These are phyloP conservation scores for Daldinia vernicosa DNA, from an alignment of 495 filamentous ascomycete genomes.

Conservation along the genomic window DNA sequence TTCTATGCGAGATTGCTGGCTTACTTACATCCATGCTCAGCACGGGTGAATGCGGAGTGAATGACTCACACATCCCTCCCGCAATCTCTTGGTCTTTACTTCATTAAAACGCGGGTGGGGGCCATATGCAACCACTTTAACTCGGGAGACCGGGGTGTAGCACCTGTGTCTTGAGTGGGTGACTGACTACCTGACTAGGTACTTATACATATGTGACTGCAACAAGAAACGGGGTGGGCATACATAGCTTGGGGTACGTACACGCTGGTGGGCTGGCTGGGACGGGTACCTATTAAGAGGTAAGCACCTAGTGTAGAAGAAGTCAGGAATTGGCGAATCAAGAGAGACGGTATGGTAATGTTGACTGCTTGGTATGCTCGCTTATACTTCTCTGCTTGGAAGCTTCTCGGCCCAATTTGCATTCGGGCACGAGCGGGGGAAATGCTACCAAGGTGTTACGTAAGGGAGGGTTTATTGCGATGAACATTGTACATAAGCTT, in stretches of 20 bases:
- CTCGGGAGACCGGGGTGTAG: conserved; percentile 7
- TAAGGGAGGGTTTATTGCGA: background rate
- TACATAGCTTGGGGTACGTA: background rate
- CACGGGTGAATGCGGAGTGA: conserved; percentile 9
- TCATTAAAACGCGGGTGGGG: conserved; percentile 13
- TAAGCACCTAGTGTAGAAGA: conserved; percentile 1
- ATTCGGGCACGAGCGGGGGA: background rate
- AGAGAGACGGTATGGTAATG: background rate
- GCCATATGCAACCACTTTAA: conserved; percentile 39
- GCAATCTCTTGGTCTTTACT: conserved; percentile 1
- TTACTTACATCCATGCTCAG: conserved; percentile 7
- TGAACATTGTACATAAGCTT: background rate
- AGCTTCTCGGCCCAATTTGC: background rate
- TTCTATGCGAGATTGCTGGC: conserved; percentile 31
- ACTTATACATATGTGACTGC: no score
- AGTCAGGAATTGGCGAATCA: conserved; percentile 39
- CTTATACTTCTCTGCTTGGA: background rate
- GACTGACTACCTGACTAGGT: no score
- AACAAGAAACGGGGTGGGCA: no score
- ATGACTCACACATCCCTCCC: conserved; percentile 36
- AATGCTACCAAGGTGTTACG: background rate
- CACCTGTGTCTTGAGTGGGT: background rate
- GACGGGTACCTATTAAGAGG: background rate
- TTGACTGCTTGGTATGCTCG: background rate
- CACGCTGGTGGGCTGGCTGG: background rate